phyloP scores from a whole-genome alignment of 2,329 filamentous ascomycete species.

The Penicillium griseofulvum region DNA sequence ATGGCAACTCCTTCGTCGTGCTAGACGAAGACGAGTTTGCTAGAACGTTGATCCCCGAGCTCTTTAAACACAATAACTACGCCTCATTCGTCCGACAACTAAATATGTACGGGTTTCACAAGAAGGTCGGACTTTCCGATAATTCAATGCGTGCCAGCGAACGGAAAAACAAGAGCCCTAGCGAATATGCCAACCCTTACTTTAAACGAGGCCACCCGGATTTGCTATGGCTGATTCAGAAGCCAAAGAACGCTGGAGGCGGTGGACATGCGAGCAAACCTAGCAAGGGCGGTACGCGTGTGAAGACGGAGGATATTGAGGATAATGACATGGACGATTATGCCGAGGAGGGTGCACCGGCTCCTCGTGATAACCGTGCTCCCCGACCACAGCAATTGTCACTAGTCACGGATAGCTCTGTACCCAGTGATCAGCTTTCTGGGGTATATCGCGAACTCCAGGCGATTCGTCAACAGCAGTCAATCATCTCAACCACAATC shows the following conservation, averaged over 20 bases:
- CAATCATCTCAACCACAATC: conserved; percentile 79
- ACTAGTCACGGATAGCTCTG: conserved; percentile 39
- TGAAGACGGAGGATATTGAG: conserved; percentile 58
- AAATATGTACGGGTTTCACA: conserved; percentile 64
- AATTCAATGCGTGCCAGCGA: conserved; percentile 98
- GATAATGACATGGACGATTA: conserved; percentile 63
- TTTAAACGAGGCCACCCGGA: conserved; percentile 92
- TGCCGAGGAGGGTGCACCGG: conserved; percentile 40
- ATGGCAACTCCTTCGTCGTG: conserved; percentile 94
- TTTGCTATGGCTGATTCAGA: conserved; percentile 92
- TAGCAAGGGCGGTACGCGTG: conserved; percentile 41
- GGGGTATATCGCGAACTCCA: conserved; percentile 76
- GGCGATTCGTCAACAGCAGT: conserved; percentile 80
- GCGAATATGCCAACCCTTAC: conserved; percentile 96
- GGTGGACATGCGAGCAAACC: conserved; percentile 51
- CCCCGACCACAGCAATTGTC: conserved; percentile 44
- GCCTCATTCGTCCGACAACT: conserved; percentile 73
- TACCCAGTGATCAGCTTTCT: conserved; percentile 70
- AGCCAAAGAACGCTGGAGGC: conserved; percentile 71
- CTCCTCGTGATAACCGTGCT: conserved; percentile 34
- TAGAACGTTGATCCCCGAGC: conserved; percentile 68
- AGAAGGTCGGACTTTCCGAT: conserved; percentile 82
- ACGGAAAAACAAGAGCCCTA: conserved; percentile 94
- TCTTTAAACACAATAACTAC: conserved; percentile 79
- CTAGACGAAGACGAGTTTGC: conserved; percentile 91